Base-by-base conservation (phyloP, 2,329 filamentous ascomycete species). In the Cordyceps militaris region DNA sequence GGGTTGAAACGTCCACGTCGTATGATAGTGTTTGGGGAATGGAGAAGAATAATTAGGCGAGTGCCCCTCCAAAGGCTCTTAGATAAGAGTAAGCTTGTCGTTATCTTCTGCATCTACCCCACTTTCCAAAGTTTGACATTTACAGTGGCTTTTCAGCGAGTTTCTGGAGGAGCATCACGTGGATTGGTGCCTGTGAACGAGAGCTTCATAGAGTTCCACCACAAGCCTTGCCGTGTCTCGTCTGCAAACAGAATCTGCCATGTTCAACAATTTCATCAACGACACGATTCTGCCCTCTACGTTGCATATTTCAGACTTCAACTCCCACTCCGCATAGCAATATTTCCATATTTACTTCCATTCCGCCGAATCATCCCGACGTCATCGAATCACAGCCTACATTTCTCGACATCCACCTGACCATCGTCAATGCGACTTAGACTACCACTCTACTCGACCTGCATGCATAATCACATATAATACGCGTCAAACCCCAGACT, bases 41-140 rank as follows among this genome's bases (percentile, higher is more conserved):
- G 52, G 52, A 4, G 43, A 56, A 56, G 16, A 48, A 48, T 34
- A 48, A 38, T 48, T 46, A 55, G 28, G 28, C 21, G 40, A n/a
- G 11, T 56, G 52, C 53, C 53, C 53, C 53, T 56, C 53, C 46
- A n/a, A 42, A 32, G 24, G 26, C 13, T 13, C n/a, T 40, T 21
- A 48, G 53, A 56, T 49, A 56, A 56, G 42, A 56, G 44, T 49
- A 56, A 56, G 53, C 53, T 56, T 46, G 32, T 42, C 44, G 53
- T 49, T 56, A 56, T 56, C 53, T 56, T 40, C 32, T 23, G 34
- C 43, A 56, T 40, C 34, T 56, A 23, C 34, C 53, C 53, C 53
- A 56, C 53, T 56, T n/a, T n/a, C n/a, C n/a, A n/a, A 21, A 13
- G 30, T 24, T 30, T 42, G 16, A 21, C n/a, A 49, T 9, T 23